Percentiles rank a stretch among this genome's conserved stretches.
phyloP scores from a whole-genome alignment of 2,329 filamentous ascomycete genomes.

The Pyrenophora seminiperda region DNA sequence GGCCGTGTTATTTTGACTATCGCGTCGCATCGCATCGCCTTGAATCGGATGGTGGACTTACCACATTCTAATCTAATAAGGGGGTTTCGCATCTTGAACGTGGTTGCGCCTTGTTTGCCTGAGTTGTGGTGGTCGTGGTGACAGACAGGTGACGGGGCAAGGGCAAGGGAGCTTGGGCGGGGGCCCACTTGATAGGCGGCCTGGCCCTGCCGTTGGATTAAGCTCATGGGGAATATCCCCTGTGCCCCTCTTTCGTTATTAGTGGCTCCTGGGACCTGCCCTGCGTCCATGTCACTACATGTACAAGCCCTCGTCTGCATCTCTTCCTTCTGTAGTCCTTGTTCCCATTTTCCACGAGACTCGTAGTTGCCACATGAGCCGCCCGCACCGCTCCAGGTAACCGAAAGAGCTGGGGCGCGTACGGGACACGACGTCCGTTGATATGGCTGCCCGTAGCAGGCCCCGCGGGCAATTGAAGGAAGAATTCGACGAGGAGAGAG shows the following conservation, averaged over 20 bases:
- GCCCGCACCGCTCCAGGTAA: conserved; percentile 11
- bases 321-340: conserved; percentile 4
- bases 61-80: conserved; percentile 82
- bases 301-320: conserved; percentile 8
- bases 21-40: too few species aligned
- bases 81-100: conserved; percentile 61
- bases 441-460: conserved; percentile 55
- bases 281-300: conserved; percentile 18
- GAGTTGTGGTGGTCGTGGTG: conserved; percentile 12
- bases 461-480: conserved; percentile 53
- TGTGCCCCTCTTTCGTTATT: conserved; percentile 28
- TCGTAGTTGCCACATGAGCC: conserved; percentile 14
- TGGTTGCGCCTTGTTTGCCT: not conserved
- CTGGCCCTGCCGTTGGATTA: conserved; percentile 22
- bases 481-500: conserved; percentile 57
- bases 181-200: conserved; percentile 17
- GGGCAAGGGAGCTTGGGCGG: conserved; percentile 22
- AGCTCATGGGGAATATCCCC: conserved; percentile 28
- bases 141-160: conserved; percentile 13
- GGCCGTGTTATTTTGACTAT: not conserved
- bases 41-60: conserved; percentile 44
- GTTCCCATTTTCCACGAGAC: not conserved
- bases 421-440: conserved; percentile 16
- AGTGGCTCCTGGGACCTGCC: conserved; percentile 25
- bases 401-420: conserved; percentile 16